Evolutionary conservation across 495 filamentous ascomycete species (phyloP), one percentile per base, ranked within the genome.

Genomic region (Penicillium turbatum): DNA sequence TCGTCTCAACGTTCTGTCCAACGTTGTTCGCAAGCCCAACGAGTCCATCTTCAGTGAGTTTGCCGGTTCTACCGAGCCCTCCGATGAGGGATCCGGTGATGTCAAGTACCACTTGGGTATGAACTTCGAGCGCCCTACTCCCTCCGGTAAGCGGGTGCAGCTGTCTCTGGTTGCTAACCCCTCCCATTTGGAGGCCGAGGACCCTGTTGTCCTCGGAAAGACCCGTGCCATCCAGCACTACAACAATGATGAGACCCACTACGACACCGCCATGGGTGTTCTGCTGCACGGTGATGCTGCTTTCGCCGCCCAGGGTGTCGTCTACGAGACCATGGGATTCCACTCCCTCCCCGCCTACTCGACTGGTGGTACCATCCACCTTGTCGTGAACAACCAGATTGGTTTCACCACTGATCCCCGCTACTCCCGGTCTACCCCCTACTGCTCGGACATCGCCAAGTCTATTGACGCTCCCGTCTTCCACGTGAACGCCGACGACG

Each of bases 31-130:
- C 53, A 98, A 98, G 77, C 90, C 93, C 56, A 98, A 98, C 67
- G 95, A 97, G 75, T 97, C 95, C 52, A 97, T 98, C 70, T 98
- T 98, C 78, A 95, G 88, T 72, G 93, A 98, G 73, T 98, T 98
- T 63, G 88, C 87, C 53, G 93, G 93, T 55, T 88, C 88, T 35
- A 75, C 89, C 31, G 92, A 90, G 63, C 87, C 90, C 24, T 85
- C 86, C 53, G 93, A 98, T 63, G 93, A 97, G 73, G 93, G 93
- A 52, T 97, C 95, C 44, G 93, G 93, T 56, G 93, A 98, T 71
- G 93, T 98, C 69, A 98, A 98, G 72, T 98, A 98, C 75, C 93
- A 98, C 77, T 75, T 98, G 64, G 93, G 93, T 62, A 98, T 98
- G 93, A 97, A 97, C 77, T 98, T 98, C 64, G 95, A 98, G 76